Conservation (phyloP, 345 rosid species). For the Odontarrhena argentea region DNA sequence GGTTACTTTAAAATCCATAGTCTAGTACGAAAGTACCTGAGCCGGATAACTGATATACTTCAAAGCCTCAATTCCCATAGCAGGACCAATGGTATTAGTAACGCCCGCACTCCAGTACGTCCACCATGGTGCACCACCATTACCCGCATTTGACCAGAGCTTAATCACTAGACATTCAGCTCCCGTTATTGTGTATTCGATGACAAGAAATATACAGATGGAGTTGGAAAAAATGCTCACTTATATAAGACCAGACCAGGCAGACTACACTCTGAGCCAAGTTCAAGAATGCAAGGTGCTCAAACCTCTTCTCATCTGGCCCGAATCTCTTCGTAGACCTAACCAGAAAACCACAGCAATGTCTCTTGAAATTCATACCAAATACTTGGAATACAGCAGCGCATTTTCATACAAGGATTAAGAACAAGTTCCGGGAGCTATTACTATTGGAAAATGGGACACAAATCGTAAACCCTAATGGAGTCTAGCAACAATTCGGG, state of each 20-base stretch:
- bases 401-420: background rate
- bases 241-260: constrained; percentile 85
- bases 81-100: constrained; percentile 92
- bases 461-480: background rate
- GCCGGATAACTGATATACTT: constrained; percentile 96
- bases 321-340: constrained; percentile 95
- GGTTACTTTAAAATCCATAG: background rate
- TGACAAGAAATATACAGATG: background rate
- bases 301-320: constrained; percentile 79
- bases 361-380: background rate
- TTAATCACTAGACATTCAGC: constrained; percentile 63
- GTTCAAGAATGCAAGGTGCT: constrained; percentile 86
- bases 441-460: too few species aligned
- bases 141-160: constrained; percentile 71
- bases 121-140: constrained; percentile 92
- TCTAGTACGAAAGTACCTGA: constrained; percentile 50
- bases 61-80: constrained; percentile 92
- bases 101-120: constrained; percentile 93
- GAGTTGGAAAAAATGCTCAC: constrained; percentile 48
- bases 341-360: background rate
- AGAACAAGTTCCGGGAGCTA: constrained; percentile 1
- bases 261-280: constrained; percentile 92
- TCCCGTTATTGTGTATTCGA: background rate
- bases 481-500: constrained; percentile 18
- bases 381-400: constrained; percentile 1